These are phyloP conservation scores for Globisporangium ultimum DNA, from an alignment of 352 stramenopile genomes.

Conservation along the genomic window DNA sequence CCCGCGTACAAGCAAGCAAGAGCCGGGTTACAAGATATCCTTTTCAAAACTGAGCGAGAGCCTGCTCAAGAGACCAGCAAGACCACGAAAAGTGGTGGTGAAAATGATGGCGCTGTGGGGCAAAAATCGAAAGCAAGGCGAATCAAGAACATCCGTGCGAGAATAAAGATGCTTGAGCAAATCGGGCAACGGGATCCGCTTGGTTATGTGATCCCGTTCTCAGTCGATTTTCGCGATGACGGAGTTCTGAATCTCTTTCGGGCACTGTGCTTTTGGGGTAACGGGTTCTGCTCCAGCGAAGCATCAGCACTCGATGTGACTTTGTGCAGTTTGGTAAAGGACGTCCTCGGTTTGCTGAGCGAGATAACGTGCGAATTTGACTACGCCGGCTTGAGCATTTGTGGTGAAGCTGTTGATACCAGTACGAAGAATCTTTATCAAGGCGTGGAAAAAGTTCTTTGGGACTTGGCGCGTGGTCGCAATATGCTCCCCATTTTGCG, in stretches of 20 bases:
- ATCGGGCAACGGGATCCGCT: conserved; percentile 30
- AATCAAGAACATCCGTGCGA: conserved; percentile 58
- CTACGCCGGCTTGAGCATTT: conserved; percentile 27
- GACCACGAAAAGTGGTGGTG: conserved; percentile 2
- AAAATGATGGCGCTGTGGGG: conserved; percentile 1
- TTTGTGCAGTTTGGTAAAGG: conserved; percentile 14
- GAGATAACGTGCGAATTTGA: conserved; percentile 38
- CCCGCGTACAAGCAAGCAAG: conserved; percentile 42
- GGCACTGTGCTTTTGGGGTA: conserved; percentile 21
- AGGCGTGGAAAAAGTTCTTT: conserved; percentile 21
- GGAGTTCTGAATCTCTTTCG: conserved; percentile 35
- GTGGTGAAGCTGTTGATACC: conserved; percentile 16
- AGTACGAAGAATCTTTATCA: conserved; percentile 20
- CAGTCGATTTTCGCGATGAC: conserved; percentile 46
- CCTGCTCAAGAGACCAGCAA: conserved; percentile 7
- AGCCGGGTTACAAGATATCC: conserved; percentile 47
- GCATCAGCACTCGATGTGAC: not conserved
- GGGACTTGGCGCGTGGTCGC: conserved; percentile 8
- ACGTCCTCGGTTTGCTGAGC: conserved; percentile 31
- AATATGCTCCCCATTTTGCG: conserved; percentile 2
- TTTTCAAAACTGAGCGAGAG: conserved; percentile 37
- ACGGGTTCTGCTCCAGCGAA: conserved; percentile 1
- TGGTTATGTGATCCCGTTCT: conserved; percentile 65
- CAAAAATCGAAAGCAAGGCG: conserved; percentile 42
- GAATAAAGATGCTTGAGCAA: conserved; percentile 38